A percentile compares a stretch with the other conserved stretches of the same genome.
phyloP scores from a whole-genome alignment of 2,329 filamentous ascomycete genomes.

The Capronia epimyces region DNA sequence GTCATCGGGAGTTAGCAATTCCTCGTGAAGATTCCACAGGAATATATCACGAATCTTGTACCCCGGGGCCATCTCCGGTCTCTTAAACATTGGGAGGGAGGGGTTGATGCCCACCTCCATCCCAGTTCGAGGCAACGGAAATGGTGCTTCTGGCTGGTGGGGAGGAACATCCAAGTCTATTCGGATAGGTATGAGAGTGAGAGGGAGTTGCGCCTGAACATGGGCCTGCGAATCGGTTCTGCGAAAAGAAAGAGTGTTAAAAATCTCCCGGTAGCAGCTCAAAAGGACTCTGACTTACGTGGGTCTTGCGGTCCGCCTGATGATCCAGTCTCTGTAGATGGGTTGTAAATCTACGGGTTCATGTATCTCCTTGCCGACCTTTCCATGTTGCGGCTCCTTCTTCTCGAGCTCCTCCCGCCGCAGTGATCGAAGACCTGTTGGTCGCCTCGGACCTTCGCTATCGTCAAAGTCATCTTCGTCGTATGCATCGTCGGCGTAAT shows the following conservation, averaged over 20 bases:
- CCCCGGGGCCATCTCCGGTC: constrained; percentile 71
- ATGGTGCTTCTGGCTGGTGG: constrained; percentile 49
- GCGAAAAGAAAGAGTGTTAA: constrained; percentile 12
- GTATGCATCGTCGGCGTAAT: constrained; percentile 94
- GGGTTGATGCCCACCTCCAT: constrained; percentile 51
- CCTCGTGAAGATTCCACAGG: constrained; percentile 95
- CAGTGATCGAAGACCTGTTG: constrained; percentile 76
- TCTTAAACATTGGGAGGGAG: constrained; percentile 69
- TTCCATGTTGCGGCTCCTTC: constrained; percentile 62
- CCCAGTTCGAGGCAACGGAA: constrained; percentile 39
- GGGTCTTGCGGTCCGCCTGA: constrained; percentile 54
- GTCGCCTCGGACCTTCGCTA: constrained; percentile 62
- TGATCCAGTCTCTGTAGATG: constrained; percentile 94
- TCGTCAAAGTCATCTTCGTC: constrained; percentile 63
- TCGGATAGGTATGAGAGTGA: constrained; percentile 89
- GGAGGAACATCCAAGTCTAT: constrained; percentile 89
- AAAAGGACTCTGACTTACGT: constrained; percentile 33
- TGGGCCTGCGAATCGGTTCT: constrained; percentile 58
- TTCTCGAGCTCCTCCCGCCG: constrained; percentile 68
- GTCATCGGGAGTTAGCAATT: constrained; percentile 86
- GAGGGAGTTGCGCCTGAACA: constrained; percentile 67
- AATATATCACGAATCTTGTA: constrained; percentile 94
- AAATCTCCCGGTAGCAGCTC: not conserved
- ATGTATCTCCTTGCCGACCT: constrained; percentile 74
- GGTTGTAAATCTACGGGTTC: constrained; percentile 78